Base-by-base conservation (phyloP, 139 green algal species). In the Asterochloris sp. region DNA sequence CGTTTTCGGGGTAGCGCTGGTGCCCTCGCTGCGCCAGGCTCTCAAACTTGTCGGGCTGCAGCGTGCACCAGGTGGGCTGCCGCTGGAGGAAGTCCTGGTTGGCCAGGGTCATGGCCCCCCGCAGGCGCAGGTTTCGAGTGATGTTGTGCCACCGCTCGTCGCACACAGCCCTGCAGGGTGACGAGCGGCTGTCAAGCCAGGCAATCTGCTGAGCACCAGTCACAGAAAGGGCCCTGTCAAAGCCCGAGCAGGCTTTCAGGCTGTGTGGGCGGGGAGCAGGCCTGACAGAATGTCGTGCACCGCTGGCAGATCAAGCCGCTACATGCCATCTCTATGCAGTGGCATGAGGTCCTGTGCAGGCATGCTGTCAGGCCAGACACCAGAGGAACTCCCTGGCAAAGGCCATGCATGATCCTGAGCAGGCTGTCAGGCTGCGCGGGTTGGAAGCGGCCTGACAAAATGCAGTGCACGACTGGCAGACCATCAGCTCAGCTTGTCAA, bases 41-140 rank as follows among this genome's bases (percentile, higher is more conserved):
- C 11, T 83, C 64, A 28, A 92, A 94, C 60, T 92, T 76, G n/a
- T 92, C 89, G 8, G 86, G 87, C 67, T 80, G 84, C 47, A 97
- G 84, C 68, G 88, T 92, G 85, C 93, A 97, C 93, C 93, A 97
- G 0, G 91, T 96, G 24, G 93, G 93, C 83, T 93, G 91, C 68
- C 83, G 86, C 6, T 54, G 38, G 60, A 93, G 79, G 11, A 69
- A 73, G 11, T 83, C 75, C 17, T 84, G 83, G 26, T 81, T 75
- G 47, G 86, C 83, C 8, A 85, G 78, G 0, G 60, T 61, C 6
- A 86, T 62, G 17, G 75, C 81, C 17, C 89, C 89, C 21, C 83
- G 79, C 66, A 81, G 28, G 0, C 83, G 82, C 28, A 94, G 79
- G n/a, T 80, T 81, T 12, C 88, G 81, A 15, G 89, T 95, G 67